phyloP scores from a whole-genome alignment of 208 protist genomes.

The Tetramitus jugosus region DNA sequence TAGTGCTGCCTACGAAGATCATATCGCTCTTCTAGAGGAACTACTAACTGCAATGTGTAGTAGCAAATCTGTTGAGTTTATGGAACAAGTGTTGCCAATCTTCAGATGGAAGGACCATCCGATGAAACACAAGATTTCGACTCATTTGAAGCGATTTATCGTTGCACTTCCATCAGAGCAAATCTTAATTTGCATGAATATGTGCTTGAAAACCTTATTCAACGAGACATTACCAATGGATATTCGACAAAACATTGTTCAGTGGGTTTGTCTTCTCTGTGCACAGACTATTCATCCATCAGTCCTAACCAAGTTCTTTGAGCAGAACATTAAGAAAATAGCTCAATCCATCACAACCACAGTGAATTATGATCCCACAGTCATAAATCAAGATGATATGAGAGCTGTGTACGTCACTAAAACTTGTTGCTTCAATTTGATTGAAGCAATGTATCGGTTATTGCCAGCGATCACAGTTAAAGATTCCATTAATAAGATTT shows the following conservation, averaged over 20 bases:
- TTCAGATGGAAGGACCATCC: conserved; percentile 42
- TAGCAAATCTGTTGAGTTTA: conserved; percentile 28
- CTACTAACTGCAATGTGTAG: conserved; percentile 32
- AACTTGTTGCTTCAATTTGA: conserved; percentile 55
- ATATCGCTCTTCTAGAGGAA: conserved; percentile 33
- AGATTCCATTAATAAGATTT: conserved; percentile 49
- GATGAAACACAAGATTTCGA: conserved; percentile 15
- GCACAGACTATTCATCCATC: conserved; percentile 31
- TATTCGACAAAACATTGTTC: conserved; percentile 43
- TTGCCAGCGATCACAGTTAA: conserved; percentile 37
- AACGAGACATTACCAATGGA: conserved; percentile 27
- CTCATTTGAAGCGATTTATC: neutral
- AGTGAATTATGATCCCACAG: neutral
- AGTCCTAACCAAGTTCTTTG: conserved; percentile 38
- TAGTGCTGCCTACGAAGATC: conserved; percentile 29
- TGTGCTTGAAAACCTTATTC: conserved; percentile 25
- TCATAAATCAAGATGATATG: neutral
- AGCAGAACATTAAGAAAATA: conserved; percentile 38
- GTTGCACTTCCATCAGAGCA: neutral
- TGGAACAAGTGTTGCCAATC: conserved; percentile 44
- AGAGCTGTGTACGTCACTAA: conserved; percentile 14
- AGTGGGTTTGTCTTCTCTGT: conserved; percentile 43
- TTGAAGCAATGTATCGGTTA: conserved; percentile 57
- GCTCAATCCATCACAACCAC: conserved; percentile 28
- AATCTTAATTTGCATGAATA: neutral